These are phyloP conservation scores for Bacidia gigantensis DNA, from an alignment of 495 filamentous ascomycete species.

Conservation along the genomic window DNA sequence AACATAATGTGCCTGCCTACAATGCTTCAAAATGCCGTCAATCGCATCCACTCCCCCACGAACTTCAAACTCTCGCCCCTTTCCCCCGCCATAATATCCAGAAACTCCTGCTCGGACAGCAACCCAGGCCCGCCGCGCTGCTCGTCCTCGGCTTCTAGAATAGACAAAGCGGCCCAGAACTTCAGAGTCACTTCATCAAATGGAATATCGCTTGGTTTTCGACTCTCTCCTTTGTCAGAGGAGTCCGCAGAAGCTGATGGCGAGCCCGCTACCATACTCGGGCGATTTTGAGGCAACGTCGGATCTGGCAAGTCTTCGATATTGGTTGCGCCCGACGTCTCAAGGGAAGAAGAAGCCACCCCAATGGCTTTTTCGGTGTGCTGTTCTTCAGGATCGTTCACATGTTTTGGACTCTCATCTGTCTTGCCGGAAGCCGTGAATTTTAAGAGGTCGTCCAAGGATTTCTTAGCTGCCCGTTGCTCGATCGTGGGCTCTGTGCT, in stretches of 20 bases:
- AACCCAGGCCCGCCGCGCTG: slow-evolving; percentile 59
- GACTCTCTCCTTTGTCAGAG: slow-evolving; percentile 26
- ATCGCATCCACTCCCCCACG: slow-evolving; percentile 75
- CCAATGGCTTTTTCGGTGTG: background rate
- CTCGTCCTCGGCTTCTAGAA: slow-evolving; percentile 49
- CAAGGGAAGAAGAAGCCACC: background rate
- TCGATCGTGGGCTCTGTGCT: background rate
- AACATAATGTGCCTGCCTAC: too few relatives aligned
- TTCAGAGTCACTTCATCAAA: slow-evolving; percentile 29
- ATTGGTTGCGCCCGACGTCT: background rate
- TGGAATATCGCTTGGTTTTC: slow-evolving; percentile 23
- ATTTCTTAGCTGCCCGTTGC: slow-evolving; percentile 10
- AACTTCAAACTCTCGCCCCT: slow-evolving; percentile 55
- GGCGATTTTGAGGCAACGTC: slow-evolving; percentile 15
- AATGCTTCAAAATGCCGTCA: slow-evolving; percentile 42
- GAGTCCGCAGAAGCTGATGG: slow-evolving; percentile 59
- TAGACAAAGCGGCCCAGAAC: slow-evolving; percentile 38
- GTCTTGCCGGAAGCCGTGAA: slow-evolving; percentile 35
- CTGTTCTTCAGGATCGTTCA: background rate
- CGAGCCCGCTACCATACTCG: slow-evolving; percentile 18
- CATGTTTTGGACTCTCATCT: background rate
- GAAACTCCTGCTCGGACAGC: slow-evolving; percentile 60
- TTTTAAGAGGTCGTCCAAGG: slow-evolving; percentile 37
- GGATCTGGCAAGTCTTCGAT: background rate
- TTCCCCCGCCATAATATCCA: slow-evolving; percentile 49